A percentile compares a stretch with the other conserved stretches of the same genome.
These are phyloP conservation scores for Citrullus colocynthis DNA, from an alignment of 306 rosid genomes.

Conservation along the genomic window DNA sequence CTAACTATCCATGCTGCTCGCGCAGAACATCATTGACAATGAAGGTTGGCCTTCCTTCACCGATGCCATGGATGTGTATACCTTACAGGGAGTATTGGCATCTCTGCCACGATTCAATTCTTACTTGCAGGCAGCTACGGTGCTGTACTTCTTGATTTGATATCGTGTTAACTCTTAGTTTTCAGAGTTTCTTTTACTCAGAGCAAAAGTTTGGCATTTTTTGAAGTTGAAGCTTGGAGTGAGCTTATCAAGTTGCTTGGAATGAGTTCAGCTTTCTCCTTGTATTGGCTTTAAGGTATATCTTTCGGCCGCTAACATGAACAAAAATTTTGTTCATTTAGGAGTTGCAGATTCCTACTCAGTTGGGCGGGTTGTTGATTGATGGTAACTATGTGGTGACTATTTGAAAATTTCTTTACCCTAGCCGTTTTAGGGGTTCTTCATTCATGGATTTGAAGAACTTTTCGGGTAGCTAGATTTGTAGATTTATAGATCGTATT, in stretches of 20 bases:
- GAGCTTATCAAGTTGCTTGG: neutral
- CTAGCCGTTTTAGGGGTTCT: neutral
- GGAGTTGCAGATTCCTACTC: neutral
- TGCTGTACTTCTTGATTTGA: neutral
- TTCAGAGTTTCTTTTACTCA: neutral
- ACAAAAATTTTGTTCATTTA: neutral
- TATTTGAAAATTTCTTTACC: neutral
- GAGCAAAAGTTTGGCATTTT: neutral
- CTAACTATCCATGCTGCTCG: constrained; percentile 1
- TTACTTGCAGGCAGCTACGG: constrained; percentile 20
- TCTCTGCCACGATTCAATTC: constrained; percentile 52
- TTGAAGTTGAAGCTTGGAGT: neutral
- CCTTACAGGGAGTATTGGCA: constrained; percentile 67
- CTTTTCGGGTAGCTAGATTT: too few relatives aligned
- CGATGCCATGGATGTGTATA: constrained; percentile 68
- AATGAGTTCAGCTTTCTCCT: neutral
- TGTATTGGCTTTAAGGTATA: neutral
- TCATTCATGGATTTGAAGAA: too few relatives aligned
- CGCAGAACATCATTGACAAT: constrained; percentile 38
- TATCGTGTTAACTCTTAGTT: neutral
- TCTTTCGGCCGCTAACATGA: neutral
- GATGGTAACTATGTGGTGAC: neutral
- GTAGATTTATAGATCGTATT: neutral
- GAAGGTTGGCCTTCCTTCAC: constrained; percentile 52
- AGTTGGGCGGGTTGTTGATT: neutral